Evolutionary conservation across 108 stramenopile genomes (phyloP), one percentile per base, ranked within the genome.

Genomic region (Epipyxis sp.): DNA sequence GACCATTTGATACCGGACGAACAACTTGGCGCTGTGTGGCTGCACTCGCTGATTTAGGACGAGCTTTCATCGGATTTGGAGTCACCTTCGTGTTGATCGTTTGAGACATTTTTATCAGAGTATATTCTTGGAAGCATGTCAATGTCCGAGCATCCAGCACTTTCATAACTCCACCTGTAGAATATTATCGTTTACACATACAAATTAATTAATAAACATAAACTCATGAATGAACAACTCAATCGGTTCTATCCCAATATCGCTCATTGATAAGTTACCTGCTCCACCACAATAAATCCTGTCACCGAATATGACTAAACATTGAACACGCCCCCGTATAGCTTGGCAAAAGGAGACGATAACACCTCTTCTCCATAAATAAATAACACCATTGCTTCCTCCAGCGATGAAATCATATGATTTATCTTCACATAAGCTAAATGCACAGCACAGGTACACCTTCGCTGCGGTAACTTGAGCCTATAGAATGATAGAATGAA

Each of bases 241-340:
- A n/a, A n/a, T n/a, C n/a, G n/a, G n/a, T n/a, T n/a, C n/a, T n/a
- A n/a, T n/a, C n/a, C n/a, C n/a, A n/a, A n/a, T n/a, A n/a, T n/a
- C n/a, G n/a, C n/a, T n/a, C n/a, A n/a, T n/a, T n/a, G n/a, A n/a
- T n/a, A n/a, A n/a, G n/a, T n/a, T n/a, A n/a, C n/a, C 13, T 42
- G 20, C 50, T 27, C 71, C 71, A 32, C 71, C 71, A 37, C 71
- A 74, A 42, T 74, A 74, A 30, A 39, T 42, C 6, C 3, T 37
- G 20, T 20, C 13, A 37, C 42, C 65, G 20, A 20, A 20, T 16
- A 37, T 40, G 29, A 40, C 39, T 37, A 68, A 32, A 42, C 71
- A 35, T 10, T 16, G 34, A 13, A 74, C 34, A 10, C 27, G 16
- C 3, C 71, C 6, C 6, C 44, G 20, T 32, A 16, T 30, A 16